These are phyloP conservation scores for Diplodia sapinea DNA, from an alignment of 2,329 filamentous ascomycete genomes.

Conservation along the genomic window DNA sequence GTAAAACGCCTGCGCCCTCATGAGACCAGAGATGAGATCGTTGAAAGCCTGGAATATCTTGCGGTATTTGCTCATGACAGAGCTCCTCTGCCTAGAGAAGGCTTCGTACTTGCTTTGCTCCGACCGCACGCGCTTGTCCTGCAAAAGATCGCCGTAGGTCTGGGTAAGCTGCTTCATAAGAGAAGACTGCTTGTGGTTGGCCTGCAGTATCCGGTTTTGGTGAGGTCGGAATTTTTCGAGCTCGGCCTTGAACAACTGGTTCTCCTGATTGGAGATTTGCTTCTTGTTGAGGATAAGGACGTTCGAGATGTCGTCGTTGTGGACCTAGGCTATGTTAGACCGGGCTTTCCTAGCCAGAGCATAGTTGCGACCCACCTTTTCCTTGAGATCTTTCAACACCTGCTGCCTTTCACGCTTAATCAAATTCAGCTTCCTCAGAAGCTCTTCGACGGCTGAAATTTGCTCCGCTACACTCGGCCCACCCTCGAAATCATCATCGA, in stretches of 20 bases:
- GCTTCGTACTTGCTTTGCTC: constrained; percentile 95
- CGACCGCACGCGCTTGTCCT: constrained; percentile 90
- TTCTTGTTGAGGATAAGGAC: constrained; percentile 98
- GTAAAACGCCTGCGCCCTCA: constrained; percentile 91
- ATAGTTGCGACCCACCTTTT: constrained; percentile 70
- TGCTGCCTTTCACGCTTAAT: constrained; percentile 91
- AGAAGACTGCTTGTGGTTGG: constrained; percentile 92
- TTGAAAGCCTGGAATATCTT: constrained; percentile 91
- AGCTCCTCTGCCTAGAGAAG: constrained; percentile 80
- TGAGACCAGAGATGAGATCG: constrained; percentile 83
- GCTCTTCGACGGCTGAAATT: constrained; percentile 84
- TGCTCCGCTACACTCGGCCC: constrained; percentile 84
- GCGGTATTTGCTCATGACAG: constrained; percentile 85
- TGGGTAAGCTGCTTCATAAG: constrained; percentile 93
- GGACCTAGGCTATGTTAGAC: constrained; percentile 64
- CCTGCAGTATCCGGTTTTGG: constrained; percentile 87
- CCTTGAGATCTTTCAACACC: constrained; percentile 94
- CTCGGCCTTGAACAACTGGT: constrained; percentile 90
- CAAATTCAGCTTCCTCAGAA: constrained; percentile 87
- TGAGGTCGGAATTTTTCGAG: constrained; percentile 97
- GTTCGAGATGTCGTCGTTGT: constrained; percentile 96
- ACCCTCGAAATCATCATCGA: constrained; percentile 92
- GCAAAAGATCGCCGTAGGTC: constrained; percentile 83
- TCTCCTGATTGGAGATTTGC: constrained; percentile 88
- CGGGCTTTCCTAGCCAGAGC: not conserved